Conservation (phyloP, 2,329 filamentous ascomycete species). For the Sporothrix protearum region DNA sequence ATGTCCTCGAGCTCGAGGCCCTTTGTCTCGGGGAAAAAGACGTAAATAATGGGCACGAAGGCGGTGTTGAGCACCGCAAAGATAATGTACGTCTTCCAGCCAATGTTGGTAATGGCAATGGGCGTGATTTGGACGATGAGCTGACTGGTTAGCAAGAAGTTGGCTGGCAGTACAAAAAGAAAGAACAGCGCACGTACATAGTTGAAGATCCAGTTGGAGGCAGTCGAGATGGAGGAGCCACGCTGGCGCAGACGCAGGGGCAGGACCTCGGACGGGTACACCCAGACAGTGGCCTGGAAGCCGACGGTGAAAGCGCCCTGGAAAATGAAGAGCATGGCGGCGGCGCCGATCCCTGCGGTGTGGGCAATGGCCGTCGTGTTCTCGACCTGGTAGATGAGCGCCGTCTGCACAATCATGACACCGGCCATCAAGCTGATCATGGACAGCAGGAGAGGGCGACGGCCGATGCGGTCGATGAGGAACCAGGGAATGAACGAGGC, state of each 20-base stretch:
- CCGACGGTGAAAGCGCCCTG: conserved; percentile 34
- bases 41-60: conserved; percentile 56
- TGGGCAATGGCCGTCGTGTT: conserved; percentile 14
- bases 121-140: conserved; percentile 23
- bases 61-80: conserved; percentile 63
- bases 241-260: conserved; percentile 24
- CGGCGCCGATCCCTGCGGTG: conserved; percentile 57
- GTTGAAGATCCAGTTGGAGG: conserved; percentile 25
- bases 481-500: conserved; percentile 23
- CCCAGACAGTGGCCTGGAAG: conserved; percentile 30
- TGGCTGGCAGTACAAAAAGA: not conserved
- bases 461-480: conserved; percentile 63
- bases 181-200: not conserved
- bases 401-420: conserved; percentile 40
- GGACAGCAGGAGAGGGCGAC: conserved; percentile 53
- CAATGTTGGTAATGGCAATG: conserved; percentile 44
- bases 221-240: conserved; percentile 23
- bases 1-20: conserved; percentile 64
- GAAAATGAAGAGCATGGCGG: conserved; percentile 53
- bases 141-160: not conserved
- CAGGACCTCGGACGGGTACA: conserved; percentile 25
- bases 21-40: conserved; percentile 64
- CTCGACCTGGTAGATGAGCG: conserved; percentile 24
- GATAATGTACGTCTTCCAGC: conserved; percentile 58
- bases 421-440: conserved; percentile 50